Percentiles rank a stretch among this genome's conserved stretches.
phyloP scores from a whole-genome alignment of 2,329 filamentous ascomycete species.

The Bipolaris victoriae region DNA sequence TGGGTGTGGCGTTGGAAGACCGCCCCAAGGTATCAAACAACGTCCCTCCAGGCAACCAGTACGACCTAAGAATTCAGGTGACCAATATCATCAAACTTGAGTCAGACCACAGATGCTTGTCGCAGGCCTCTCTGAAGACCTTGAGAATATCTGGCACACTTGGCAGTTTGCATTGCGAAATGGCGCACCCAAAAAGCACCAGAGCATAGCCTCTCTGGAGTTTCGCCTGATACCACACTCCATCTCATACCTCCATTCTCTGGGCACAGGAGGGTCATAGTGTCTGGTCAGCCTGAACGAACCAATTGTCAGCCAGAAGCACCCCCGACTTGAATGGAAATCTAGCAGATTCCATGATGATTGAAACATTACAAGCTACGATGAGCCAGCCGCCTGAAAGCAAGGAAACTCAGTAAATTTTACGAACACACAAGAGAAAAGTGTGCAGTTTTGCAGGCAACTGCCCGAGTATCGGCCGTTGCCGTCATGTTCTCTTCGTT shows the following conservation, averaged over 20 bases:
- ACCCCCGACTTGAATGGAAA: conserved; percentile 2
- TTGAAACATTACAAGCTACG: conserved; percentile 10
- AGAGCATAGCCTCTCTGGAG: conserved; percentile 1
- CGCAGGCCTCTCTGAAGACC: background rate
- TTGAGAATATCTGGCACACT: background rate
- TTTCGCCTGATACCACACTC: background rate
- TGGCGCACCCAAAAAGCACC: background rate
- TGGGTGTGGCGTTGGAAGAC: background rate
- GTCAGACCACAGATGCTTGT: background rate
- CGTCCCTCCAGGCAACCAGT: conserved; percentile 2
- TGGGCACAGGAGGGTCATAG: background rate
- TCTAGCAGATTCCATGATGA: conserved; percentile 11
- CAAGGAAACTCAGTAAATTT: background rate
- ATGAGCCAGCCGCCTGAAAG: conserved; percentile 2
- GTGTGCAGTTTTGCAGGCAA: conserved; percentile 9
- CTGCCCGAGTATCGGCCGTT: conserved; percentile 4
- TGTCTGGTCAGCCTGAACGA: background rate
- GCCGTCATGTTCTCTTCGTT: background rate
- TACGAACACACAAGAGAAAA: conserved; percentile 2
- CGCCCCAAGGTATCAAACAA: background rate
- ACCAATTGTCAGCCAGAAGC: background rate
- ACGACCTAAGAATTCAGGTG: conserved; percentile 1
- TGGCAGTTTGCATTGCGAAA: background rate
- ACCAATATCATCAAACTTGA: background rate
- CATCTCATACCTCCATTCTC: background rate